Evolutionary conservation across 306 rosid species (phyloP), one percentile per base, ranked within the genome.

Genomic region (Vigna radiata): DNA sequence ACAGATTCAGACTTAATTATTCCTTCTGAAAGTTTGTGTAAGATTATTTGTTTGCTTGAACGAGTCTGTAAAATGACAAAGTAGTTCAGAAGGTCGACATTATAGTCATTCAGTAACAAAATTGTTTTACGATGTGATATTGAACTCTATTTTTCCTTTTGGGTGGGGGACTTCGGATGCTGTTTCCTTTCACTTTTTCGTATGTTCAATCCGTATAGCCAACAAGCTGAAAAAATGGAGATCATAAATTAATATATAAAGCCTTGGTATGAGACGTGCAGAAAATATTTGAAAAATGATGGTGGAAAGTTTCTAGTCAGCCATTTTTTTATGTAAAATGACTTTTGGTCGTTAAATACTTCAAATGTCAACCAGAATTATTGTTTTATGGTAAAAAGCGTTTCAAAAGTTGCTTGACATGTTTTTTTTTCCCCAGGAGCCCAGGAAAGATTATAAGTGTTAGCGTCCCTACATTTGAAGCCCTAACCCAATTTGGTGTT

Each of bases 381-480:
- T 48, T 47, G 50, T 36, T 56, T 29, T 67, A n/a, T 23, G 6
- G 31, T 46, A 9, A 39, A 60, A 62, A 59, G 7, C 1, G 5
- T 60, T 15, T 18, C 56, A n/a, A 63, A 52, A 68, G 21, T 62
- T 46, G 81, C 37, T 62, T 82, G 52, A 70, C 55, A 48, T 59
- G 31, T 48, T 71, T 53, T 12, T 59, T 21, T 52, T 82, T 78
- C 48, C 77, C 43, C 62, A 95, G 97, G 95, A 95, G 98, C 78
- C 96, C 96, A 3, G 98, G 97, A 81, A 92, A 95, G 83, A 90
- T 92, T 67, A 8, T 88, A 58, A 88, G 90, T 78, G 90, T 94
- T 79, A 92, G 87, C 54, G 78, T 92, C 80, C 96, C 98, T 65
- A 81, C 95, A 59, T 92, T 92, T 79, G 93, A 94, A 86, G 95